These are phyloP conservation scores for Balansia obtecta DNA, from an alignment of 2,329 filamentous ascomycete species.

Conservation along the genomic window DNA sequence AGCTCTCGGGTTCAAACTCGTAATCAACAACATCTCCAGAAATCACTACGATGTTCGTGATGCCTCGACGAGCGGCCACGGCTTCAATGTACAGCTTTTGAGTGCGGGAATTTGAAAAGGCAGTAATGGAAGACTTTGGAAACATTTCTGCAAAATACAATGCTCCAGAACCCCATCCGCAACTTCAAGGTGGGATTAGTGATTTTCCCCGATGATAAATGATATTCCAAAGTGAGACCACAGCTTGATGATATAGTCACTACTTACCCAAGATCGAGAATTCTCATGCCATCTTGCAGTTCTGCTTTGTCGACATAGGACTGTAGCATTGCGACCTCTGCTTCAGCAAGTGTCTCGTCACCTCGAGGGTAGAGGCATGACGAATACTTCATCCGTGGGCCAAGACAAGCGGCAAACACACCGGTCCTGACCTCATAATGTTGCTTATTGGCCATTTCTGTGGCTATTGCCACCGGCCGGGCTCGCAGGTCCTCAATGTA, in stretches of 20 bases:
- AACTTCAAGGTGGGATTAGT: constrained; percentile 27
- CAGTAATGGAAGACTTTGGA: constrained; percentile 48
- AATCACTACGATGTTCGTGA: constrained; percentile 50
- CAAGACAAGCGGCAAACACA: constrained; percentile 47
- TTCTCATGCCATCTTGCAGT: constrained; percentile 45
- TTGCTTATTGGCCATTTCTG: constrained; percentile 51
- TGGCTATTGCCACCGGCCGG: constrained; percentile 57
- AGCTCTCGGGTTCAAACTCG: constrained; percentile 44
- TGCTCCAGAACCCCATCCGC: constrained; percentile 55
- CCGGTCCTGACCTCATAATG: constrained; percentile 62
- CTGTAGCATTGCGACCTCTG: constrained; percentile 54
- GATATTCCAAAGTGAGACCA: too few relatives aligned
- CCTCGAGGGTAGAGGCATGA: constrained; percentile 52
- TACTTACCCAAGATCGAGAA: constrained; percentile 48
- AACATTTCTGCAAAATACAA: constrained; percentile 55
- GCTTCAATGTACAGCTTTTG: constrained; percentile 56
- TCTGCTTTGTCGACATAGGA: constrained; percentile 49
- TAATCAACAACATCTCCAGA: constrained; percentile 56
- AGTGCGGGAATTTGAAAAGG: constrained; percentile 57
- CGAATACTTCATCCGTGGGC: constrained; percentile 63
- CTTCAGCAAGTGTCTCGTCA: constrained; percentile 49
- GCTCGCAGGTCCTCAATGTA: constrained; percentile 48
- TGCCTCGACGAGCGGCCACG: constrained; percentile 39
- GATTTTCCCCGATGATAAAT: not conserved
- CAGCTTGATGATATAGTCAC: too few relatives aligned